These are phyloP conservation scores for Eimeria necatrix DNA, from an alignment of 169 alveolate genomes.

Conservation along the genomic window DNA sequence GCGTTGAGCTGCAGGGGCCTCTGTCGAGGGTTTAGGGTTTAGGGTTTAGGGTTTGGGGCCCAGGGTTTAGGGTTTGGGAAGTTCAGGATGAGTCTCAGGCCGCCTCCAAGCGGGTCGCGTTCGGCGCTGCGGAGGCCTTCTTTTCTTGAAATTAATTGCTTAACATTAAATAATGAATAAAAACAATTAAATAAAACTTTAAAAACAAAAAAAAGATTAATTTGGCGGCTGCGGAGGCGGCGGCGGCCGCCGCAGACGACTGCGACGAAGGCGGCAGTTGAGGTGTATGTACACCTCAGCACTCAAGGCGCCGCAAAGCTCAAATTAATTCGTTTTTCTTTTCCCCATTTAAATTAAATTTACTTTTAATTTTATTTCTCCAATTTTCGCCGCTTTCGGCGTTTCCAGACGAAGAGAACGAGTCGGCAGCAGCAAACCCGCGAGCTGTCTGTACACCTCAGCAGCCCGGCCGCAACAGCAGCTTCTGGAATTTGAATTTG, in stretches of 20 bases:
- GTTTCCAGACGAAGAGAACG: neutral
- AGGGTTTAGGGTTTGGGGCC: constrained; percentile 41
- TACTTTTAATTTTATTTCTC: neutral
- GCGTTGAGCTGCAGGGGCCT: neutral
- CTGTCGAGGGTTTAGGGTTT: constrained; percentile 5
- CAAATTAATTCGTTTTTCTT: neutral
- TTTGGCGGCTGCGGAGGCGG: neutral
- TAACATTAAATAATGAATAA: neutral
- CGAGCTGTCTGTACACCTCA: neutral
- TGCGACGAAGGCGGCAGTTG: no score
- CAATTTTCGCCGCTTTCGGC: neutral
- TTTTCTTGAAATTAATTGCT: neutral
- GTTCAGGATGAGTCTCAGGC: constrained; percentile 33
- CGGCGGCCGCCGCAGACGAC: neutral
- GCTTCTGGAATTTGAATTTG: constrained; percentile 68
- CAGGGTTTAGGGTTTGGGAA: constrained; percentile 49
- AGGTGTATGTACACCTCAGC: constrained; percentile 34
- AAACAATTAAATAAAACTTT: neutral
- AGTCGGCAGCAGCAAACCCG: no score
- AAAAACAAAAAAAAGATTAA: neutral
- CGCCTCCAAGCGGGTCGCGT: constrained; percentile 43
- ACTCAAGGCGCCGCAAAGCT: neutral
- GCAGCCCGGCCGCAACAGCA: constrained; percentile 64
- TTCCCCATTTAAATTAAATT: neutral
- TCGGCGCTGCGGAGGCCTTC: neutral